Evolutionary conservation across 108 stramenopile species (phyloP).

Genomic region (Discostella stelligeroides): DNA sequence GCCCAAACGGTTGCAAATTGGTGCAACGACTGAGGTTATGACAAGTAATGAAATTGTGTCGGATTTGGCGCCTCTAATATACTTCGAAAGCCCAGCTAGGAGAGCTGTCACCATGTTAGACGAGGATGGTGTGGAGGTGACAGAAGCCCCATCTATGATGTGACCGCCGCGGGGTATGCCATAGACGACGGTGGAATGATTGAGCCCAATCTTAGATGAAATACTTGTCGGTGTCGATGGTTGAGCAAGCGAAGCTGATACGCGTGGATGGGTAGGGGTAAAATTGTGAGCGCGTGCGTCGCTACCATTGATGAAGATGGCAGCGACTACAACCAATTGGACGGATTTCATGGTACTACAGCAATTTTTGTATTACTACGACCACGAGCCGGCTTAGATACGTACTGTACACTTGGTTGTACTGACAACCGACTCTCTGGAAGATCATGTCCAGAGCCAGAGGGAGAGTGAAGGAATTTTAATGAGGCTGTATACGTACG

Average conservation of each 20-base stretch:
- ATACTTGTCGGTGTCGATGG: neutral
- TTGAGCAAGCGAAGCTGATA: neutral
- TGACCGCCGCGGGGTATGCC: slow-evolving; percentile 39
- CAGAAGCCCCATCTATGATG: slow-evolving; percentile 20
- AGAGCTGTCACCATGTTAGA: slow-evolving; percentile 32
- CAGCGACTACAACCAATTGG: slow-evolving; percentile 3
- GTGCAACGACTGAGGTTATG: slow-evolving; percentile 84
- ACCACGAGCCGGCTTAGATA: too few relatives aligned
- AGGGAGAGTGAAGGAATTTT: too few relatives aligned
- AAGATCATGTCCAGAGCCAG: too few relatives aligned
- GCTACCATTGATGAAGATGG: slow-evolving; percentile 2
- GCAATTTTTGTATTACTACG: too few relatives aligned
- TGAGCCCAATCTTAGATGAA: neutral
- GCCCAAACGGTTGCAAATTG: slow-evolving; percentile 76
- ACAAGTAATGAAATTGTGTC: slow-evolving; percentile 85
- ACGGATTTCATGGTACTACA: slow-evolving; percentile 21
- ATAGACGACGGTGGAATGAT: neutral
- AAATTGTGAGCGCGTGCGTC: slow-evolving; percentile 14
- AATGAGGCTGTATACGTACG: too few relatives aligned
- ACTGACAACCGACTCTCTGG: too few relatives aligned
- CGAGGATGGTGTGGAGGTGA: slow-evolving; percentile 13
- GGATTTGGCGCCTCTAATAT: slow-evolving; percentile 79
- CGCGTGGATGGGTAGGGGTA: slow-evolving; percentile 9
- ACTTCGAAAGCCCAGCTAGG: slow-evolving; percentile 45
- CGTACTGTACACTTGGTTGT: too few relatives aligned